Evolutionary conservation across 169 alveolate genomes (phyloP).

Genomic region (Ichthyophthirius multifiliis): DNA sequence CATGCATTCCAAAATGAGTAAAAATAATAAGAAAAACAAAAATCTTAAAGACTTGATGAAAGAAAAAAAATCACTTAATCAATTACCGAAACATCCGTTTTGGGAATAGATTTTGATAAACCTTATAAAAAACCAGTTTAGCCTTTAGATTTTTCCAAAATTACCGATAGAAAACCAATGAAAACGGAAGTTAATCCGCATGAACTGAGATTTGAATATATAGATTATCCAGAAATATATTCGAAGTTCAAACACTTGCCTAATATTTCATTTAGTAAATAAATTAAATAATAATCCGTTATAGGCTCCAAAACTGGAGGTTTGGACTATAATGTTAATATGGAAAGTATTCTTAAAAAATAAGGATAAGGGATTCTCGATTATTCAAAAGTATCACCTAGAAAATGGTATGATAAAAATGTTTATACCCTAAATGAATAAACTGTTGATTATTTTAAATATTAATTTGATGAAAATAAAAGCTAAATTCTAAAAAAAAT

Average conservation of each 20-base stretch:
- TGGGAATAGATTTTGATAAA: conserved; percentile 12
- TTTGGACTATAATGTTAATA: neutral
- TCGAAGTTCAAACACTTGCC: neutral
- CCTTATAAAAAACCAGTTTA: neutral
- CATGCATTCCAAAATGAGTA: neutral
- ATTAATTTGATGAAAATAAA: neutral
- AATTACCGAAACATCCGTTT: neutral
- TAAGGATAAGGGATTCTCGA: neutral
- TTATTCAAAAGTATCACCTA: neutral
- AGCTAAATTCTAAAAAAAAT: neutral
- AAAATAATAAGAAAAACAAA: neutral
- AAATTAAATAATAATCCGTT: neutral
- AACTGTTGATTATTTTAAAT: neutral
- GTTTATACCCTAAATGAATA: neutral
- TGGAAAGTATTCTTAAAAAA: neutral
- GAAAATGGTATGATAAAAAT: neutral
- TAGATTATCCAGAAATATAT: neutral
- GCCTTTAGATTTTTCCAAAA: neutral
- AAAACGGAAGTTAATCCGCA: neutral
- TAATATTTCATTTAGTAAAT: neutral
- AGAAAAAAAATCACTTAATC: neutral
- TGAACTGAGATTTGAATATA: neutral
- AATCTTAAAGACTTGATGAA: neutral
- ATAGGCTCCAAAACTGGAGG: conserved; percentile 4
- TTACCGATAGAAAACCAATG: neutral